A percentile compares a stretch with the other conserved stretches of the same genome.
phyloP scores from a whole-genome alignment of 1,284 basidiomycete species.

The Nidula niveotomentosa region DNA sequence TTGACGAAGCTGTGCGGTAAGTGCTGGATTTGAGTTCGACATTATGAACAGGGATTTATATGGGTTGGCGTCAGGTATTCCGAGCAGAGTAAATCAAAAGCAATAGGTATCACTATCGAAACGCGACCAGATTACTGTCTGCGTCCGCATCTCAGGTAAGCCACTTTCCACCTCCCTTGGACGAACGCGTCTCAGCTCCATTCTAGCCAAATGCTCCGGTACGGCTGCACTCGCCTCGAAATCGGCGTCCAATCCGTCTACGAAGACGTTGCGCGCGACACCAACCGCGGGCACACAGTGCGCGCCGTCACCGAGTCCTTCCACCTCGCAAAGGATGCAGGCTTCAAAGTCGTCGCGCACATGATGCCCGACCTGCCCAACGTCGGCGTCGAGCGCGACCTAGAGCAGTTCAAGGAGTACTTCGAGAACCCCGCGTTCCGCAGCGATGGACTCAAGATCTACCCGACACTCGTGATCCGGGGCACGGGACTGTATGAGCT shows the following conservation, averaged over 20 bases:
- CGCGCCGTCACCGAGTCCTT: constrained; percentile 97
- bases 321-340: constrained; percentile 98
- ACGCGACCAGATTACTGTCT: constrained; percentile 99
- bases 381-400: constrained; percentile 94
- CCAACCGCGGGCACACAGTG: constrained; percentile 97
- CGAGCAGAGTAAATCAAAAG: constrained; percentile 97
- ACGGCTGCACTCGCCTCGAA: constrained; percentile 97
- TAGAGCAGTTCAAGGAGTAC: constrained; percentile 99
- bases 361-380: constrained; percentile 99
- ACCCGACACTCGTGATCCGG: constrained; percentile 97
- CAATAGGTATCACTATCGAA: constrained; percentile 99
- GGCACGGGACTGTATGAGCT: constrained; percentile 97
- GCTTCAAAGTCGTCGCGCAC: constrained; percentile 98
- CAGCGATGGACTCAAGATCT: constrained; percentile 97
- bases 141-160: constrained; percentile 88
- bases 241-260: constrained; percentile 99
- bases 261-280: constrained; percentile 98
- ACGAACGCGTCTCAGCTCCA: neutral
- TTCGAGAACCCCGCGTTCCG: constrained; percentile 99
- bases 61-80: constrained; percentile 67
- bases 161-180: constrained; percentile 1
- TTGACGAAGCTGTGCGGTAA: constrained; percentile 95
- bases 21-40: constrained; percentile 12
- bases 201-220: constrained; percentile 93
- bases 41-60: neutral